These are phyloP conservation scores for Tuber aestivum DNA, from an alignment of 495 filamentous ascomycete genomes.

Conservation along the genomic window DNA sequence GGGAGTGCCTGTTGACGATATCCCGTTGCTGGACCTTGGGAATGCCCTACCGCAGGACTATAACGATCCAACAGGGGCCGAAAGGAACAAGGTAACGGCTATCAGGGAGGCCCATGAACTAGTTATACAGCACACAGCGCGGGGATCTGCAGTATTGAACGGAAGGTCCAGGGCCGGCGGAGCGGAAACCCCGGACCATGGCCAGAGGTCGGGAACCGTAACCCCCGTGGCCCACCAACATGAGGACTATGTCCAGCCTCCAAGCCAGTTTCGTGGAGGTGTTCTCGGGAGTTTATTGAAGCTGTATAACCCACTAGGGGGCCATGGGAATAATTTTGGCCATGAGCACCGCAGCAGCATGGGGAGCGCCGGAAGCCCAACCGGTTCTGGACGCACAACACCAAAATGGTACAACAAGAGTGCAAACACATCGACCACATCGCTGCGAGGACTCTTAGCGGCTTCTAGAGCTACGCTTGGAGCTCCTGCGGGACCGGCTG, in stretches of 20 bases:
- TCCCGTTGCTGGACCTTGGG: slow-evolving; percentile 42
- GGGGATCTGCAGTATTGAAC: slow-evolving; percentile 30
- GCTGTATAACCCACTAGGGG: slow-evolving; percentile 53
- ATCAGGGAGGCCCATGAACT: slow-evolving; percentile 50
- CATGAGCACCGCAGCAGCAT: slow-evolving; percentile 35
- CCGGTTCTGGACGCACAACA: slow-evolving; percentile 52
- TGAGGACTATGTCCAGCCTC: slow-evolving; percentile 63
- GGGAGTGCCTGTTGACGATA: slow-evolving; percentile 42
- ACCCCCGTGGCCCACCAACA: slow-evolving; percentile 51
- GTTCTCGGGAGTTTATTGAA: slow-evolving; percentile 73
- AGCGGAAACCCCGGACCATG: slow-evolving; percentile 28
- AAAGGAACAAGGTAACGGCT: slow-evolving; percentile 27
- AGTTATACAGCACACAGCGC: slow-evolving; percentile 51
- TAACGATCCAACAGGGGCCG: slow-evolving; percentile 20
- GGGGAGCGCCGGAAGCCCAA: slow-evolving; percentile 45
- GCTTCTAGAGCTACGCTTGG: slow-evolving; percentile 45
- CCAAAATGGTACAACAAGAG: slow-evolving; percentile 66
- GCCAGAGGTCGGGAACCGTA: slow-evolving; percentile 53
- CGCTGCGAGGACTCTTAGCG: slow-evolving; percentile 47
- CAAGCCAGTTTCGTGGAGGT: slow-evolving; percentile 66
- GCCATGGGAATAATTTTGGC: slow-evolving; percentile 29
- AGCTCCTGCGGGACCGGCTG: slow-evolving; percentile 29
- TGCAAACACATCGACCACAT: slow-evolving; percentile 48
- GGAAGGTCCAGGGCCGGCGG: slow-evolving; percentile 11
- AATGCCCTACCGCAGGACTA: slow-evolving; percentile 17